Conservation (phyloP, 2,329 filamentous ascomycete species). For the Sporothrix globosa region DNA sequence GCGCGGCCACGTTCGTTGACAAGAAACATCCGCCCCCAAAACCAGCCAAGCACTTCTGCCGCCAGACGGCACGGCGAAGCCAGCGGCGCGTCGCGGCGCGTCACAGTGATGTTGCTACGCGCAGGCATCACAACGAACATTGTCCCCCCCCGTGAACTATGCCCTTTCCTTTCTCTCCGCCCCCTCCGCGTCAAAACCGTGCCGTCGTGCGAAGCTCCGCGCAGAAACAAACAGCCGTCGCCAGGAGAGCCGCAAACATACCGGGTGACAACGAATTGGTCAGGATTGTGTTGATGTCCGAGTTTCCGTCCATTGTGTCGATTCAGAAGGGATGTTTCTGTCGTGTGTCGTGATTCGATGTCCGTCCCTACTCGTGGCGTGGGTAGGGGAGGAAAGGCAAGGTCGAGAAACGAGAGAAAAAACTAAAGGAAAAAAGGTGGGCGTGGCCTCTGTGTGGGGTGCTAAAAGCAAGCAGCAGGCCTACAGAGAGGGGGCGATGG, state of each 20-base stretch:
- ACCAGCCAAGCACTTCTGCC: neutral
- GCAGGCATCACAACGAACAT: slow-evolving; percentile 42
- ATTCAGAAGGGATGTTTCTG: slow-evolving; percentile 5
- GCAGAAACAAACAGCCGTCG: slow-evolving; percentile 30
- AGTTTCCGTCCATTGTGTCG: slow-evolving; percentile 66
- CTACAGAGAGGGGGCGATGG: neutral
- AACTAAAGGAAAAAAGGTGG: slow-evolving; percentile 24
- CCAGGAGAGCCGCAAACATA: slow-evolving; percentile 52
- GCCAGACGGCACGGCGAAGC: slow-evolving; percentile 1
- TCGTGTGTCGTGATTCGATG: slow-evolving; percentile 26
- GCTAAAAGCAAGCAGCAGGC: neutral
- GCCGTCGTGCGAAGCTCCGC: slow-evolving; percentile 33
- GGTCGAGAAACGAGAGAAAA: slow-evolving; percentile 25
- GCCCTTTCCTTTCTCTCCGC: neutral
- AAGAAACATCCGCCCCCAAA: neutral
- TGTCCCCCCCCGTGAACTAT: too few species aligned
- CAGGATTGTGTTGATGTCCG: slow-evolving; percentile 98
- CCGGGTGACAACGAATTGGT: slow-evolving; percentile 94
- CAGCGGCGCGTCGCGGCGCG: slow-evolving; percentile 29
- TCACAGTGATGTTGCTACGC: neutral
- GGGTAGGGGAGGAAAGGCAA: neutral
- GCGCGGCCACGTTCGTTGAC: neutral
- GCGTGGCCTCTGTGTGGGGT: slow-evolving; percentile 30
- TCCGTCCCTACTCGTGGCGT: slow-evolving; percentile 30
- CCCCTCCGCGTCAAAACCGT: neutral